Evolutionary conservation across 2,329 filamentous ascomycete species (phyloP).

Genomic region (Hansfordia pulvinata): DNA sequence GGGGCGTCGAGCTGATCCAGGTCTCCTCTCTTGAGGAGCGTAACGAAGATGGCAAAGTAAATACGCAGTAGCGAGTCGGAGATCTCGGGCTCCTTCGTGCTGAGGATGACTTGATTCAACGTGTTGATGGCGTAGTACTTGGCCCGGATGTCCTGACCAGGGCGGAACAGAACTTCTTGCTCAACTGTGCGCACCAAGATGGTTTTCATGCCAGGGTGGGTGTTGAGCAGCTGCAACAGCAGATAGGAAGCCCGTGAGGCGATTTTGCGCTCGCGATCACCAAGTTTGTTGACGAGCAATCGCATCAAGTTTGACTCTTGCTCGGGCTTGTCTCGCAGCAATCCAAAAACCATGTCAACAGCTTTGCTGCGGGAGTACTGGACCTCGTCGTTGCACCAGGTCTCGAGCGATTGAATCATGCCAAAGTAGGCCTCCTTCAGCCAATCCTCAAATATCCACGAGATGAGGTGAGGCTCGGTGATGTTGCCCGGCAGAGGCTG

Average conservation of each 20-base stretch:
- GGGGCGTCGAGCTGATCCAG: constrained; percentile 24
- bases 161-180: constrained; percentile 74
- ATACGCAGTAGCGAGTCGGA: constrained; percentile 74
- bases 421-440: constrained; percentile 90
- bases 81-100: constrained; percentile 66
- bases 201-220: constrained; percentile 86
- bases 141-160: constrained; percentile 74
- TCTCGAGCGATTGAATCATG: constrained; percentile 78
- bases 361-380: constrained; percentile 82
- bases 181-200: constrained; percentile 78
- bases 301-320: constrained; percentile 90
- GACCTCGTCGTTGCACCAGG: constrained; percentile 90
- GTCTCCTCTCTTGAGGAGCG: constrained; percentile 54
- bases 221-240: constrained; percentile 77
- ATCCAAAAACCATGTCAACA: constrained; percentile 80
- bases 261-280: constrained; percentile 91
- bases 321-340: constrained; percentile 91
- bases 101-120: constrained; percentile 90
- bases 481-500: constrained; percentile 62
- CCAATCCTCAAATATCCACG: constrained; percentile 92
- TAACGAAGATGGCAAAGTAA: constrained; percentile 83
- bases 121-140: constrained; percentile 97
- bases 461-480: constrained; percentile 63
- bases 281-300: constrained; percentile 89
- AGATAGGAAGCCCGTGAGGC: constrained; percentile 87